A percentile compares a stretch with the other conserved stretches of the same genome.
These are phyloP conservation scores for Rosa multiflora DNA, from an alignment of 306 rosid genomes.

Conservation along the genomic window DNA sequence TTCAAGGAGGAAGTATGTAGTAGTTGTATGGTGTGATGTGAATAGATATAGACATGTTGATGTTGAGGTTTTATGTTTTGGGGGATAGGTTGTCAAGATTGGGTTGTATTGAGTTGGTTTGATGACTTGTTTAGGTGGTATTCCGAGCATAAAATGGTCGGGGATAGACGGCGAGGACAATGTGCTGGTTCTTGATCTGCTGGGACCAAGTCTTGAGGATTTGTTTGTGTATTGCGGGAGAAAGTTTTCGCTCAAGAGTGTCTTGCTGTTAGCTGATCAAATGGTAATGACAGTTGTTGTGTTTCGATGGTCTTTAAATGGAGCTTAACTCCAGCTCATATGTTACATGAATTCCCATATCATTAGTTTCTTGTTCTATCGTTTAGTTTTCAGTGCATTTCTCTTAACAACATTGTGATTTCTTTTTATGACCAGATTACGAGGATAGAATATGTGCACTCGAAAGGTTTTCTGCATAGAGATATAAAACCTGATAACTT, in stretches of 20 bases:
- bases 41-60: not conserved
- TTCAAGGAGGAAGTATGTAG: slow-evolving; percentile 95
- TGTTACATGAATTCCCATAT: not conserved
- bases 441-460: slow-evolving; percentile 87
- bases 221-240: slow-evolving; percentile 87
- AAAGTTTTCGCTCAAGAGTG: slow-evolving; percentile 83
- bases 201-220: slow-evolving; percentile 97
- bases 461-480: slow-evolving; percentile 93
- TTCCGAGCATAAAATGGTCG: slow-evolving; percentile 80
- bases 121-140: slow-evolving; percentile 52
- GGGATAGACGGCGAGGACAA: slow-evolving; percentile 85
- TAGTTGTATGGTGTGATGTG: not conserved
- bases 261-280: slow-evolving; percentile 89
- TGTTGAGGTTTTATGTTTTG: not conserved
- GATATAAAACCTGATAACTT: slow-evolving; percentile 97
- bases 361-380: not conserved
- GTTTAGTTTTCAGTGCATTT: not conserved
- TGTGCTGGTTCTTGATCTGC: slow-evolving; percentile 77
- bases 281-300: slow-evolving; percentile 55
- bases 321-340: not conserved
- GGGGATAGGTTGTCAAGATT: not conserved
- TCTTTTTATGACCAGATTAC: slow-evolving; percentile 46
- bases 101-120: not conserved
- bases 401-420: not conserved
- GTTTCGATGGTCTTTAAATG: slow-evolving; percentile 11